Percentiles rank a stretch among this genome's conserved stretches.
Conservation (phyloP, 495 filamentous ascomycete species). For the Penicillium parvum region DNA sequence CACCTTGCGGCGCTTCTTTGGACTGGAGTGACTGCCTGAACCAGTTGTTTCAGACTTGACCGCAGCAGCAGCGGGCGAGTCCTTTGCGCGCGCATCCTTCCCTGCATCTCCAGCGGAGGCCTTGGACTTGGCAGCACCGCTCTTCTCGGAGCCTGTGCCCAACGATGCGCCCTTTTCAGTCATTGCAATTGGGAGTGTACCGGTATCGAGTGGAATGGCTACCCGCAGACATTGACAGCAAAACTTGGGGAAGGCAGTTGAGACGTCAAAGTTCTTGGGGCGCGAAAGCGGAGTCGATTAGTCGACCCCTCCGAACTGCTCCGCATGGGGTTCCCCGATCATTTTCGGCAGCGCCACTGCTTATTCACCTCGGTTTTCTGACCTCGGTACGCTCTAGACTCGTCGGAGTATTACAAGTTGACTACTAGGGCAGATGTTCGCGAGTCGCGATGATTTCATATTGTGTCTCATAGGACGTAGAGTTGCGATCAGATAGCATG, state of each 20-base stretch:
- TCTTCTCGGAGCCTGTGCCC: slow-evolving; percentile 25
- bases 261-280: slow-evolving; percentile 19
- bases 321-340: slow-evolving; percentile 29
- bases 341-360: slow-evolving; percentile 11
- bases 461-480: not conserved
- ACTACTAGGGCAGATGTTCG: too few species aligned
- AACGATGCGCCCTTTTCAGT: slow-evolving; percentile 34
- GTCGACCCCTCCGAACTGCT: slow-evolving; percentile 33
- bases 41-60: slow-evolving; percentile 36
- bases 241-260: slow-evolving; percentile 3
- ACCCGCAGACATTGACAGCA: slow-evolving; percentile 28
- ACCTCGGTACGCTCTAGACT: slow-evolving; percentile 11
- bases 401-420: not conserved
- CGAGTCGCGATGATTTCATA: too few species aligned
- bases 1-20: slow-evolving; percentile 97
- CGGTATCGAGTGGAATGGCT: slow-evolving; percentile 26
- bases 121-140: slow-evolving; percentile 19
- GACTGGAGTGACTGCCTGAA: slow-evolving; percentile 50
- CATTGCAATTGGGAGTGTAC: slow-evolving; percentile 25
- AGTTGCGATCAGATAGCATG: not conserved
- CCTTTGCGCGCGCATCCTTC: slow-evolving; percentile 31
- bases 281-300: slow-evolving; percentile 30
- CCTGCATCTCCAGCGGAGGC: slow-evolving; percentile 15
- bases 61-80: slow-evolving; percentile 29
- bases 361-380: not conserved